Evolutionary conservation across 73 alveolate genomes (phyloP).

Genomic region (Paraurostyla sp.): DNA sequence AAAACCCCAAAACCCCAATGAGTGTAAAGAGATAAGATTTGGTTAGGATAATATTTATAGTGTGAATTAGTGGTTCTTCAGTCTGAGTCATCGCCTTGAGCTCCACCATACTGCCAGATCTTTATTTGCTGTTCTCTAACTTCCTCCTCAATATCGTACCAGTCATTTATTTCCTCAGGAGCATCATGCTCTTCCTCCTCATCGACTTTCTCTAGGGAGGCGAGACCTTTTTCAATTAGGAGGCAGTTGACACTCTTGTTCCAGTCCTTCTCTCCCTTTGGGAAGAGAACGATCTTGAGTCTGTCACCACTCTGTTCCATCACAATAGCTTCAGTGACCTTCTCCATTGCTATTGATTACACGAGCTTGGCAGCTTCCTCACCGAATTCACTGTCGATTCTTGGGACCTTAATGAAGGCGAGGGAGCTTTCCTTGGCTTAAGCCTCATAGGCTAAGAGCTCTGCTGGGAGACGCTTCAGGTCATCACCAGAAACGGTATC

Average conservation of each 20-base stretch:
- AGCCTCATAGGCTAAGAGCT: slow-evolving; percentile 80
- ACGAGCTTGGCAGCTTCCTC: slow-evolving; percentile 73
- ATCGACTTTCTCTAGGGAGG: slow-evolving; percentile 49
- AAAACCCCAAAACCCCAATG: no score
- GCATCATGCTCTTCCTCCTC: slow-evolving; percentile 60
- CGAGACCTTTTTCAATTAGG: slow-evolving; percentile 63
- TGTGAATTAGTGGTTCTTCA: not conserved
- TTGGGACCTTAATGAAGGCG: slow-evolving; percentile 89
- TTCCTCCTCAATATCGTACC: slow-evolving; percentile 80
- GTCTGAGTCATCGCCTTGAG: slow-evolving; percentile 51
- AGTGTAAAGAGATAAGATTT: no score
- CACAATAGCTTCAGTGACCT: slow-evolving; percentile 66
- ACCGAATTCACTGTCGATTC: slow-evolving; percentile 68
- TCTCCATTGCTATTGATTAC: slow-evolving; percentile 70
- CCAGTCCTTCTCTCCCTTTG: slow-evolving; percentile 69
- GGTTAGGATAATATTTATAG: not conserved
- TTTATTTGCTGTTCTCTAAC: slow-evolving; percentile 71
- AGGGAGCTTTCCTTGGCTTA: slow-evolving; percentile 86
- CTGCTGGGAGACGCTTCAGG: slow-evolving; percentile 90
- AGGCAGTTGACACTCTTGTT: slow-evolving; percentile 72
- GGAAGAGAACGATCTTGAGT: slow-evolving; percentile 64
- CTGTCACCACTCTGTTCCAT: slow-evolving; percentile 64
- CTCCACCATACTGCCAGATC: slow-evolving; percentile 86
- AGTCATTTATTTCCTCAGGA: slow-evolving; percentile 77
- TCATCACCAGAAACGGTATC: slow-evolving; percentile 84